Percentiles rank a stretch among this genome's conserved stretches.
Evolutionary conservation across 768 basidiomycete genomes (phyloP).

Genomic region (Lactifluus subvellereus): DNA sequence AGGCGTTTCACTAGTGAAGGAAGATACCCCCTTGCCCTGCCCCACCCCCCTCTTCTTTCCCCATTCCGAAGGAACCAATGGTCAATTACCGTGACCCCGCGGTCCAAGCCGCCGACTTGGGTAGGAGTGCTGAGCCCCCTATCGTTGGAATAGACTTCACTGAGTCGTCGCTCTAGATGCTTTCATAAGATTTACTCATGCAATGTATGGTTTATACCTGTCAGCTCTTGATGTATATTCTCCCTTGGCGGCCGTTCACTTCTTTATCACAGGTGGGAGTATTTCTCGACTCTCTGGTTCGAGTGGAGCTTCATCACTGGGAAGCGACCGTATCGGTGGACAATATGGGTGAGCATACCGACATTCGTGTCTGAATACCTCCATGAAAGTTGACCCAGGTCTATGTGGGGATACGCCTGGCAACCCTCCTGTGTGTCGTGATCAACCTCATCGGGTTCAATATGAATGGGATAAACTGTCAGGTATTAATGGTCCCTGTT

Average conservation of each 20-base stretch:
- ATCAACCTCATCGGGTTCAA: not conserved
- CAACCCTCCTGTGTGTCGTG: conserved; percentile 3
- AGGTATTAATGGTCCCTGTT: not conserved
- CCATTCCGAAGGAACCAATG: not conserved
- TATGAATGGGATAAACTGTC: not conserved
- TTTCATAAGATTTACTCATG: not conserved
- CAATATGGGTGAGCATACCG: conserved; percentile 17
- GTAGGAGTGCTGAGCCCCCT: not conserved
- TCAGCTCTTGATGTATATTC: not conserved
- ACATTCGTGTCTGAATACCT: not conserved
- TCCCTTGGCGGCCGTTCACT: not conserved
- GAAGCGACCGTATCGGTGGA: conserved; percentile 13
- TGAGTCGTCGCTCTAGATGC: not conserved
- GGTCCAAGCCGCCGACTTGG: not conserved
- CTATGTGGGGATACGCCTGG: not conserved
- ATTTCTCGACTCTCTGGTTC: conserved; percentile 15
- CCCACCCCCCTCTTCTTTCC: not conserved
- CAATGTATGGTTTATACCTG: conserved; percentile 7
- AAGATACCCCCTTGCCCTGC: not conserved
- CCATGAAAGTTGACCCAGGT: conserved; percentile 1
- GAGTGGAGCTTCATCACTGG: conserved; percentile 17
- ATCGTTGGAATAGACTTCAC: not conserved
- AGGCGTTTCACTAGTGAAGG: not conserved
- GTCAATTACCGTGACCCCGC: not conserved
- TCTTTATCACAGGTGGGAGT: conserved; percentile 14